Conservation (phyloP, 2,329 filamentous ascomycete species). For the Aspergillus cejpii region DNA sequence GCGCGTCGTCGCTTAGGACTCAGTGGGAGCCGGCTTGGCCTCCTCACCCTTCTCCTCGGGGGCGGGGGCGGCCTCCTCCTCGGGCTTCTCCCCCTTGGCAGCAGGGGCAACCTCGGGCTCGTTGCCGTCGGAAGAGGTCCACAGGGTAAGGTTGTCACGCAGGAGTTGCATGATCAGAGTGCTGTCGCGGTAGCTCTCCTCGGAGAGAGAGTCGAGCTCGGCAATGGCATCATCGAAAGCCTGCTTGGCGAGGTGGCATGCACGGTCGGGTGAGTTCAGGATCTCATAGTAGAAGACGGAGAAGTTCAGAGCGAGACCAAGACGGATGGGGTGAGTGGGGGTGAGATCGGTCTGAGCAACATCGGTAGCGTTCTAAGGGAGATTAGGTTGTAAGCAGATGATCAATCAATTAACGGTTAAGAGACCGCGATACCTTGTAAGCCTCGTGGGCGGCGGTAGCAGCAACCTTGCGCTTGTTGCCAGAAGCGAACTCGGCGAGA, state of each 20-base stretch:
- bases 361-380: slow-evolving; percentile 80
- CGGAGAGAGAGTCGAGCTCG: slow-evolving; percentile 93
- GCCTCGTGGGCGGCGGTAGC: slow-evolving; percentile 93
- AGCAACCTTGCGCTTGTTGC: slow-evolving; percentile 90
- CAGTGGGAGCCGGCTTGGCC: slow-evolving; percentile 31
- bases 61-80: slow-evolving; percentile 44
- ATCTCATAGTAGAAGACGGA: slow-evolving; percentile 99
- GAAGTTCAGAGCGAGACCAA: slow-evolving; percentile 97
- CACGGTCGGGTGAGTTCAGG: slow-evolving; percentile 92
- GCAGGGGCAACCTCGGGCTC: slow-evolving; percentile 57
- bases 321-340: slow-evolving; percentile 94
- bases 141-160: slow-evolving; percentile 95
- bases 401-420: too few relatives aligned
- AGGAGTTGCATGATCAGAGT: slow-evolving; percentile 99
- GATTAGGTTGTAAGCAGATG: slow-evolving; percentile 1
- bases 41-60: slow-evolving; percentile 40
- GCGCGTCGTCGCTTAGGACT: slow-evolving; percentile 29
- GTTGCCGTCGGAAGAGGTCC: slow-evolving; percentile 86
- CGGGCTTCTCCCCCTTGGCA: slow-evolving; percentile 57
- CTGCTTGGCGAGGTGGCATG: slow-evolving; percentile 98
- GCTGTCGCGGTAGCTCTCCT: slow-evolving; percentile 98
- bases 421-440: slow-evolving; percentile 78
- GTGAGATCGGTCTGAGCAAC: slow-evolving; percentile 97
- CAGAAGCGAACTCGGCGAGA: slow-evolving; percentile 91
- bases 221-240: slow-evolving; percentile 98